These are phyloP conservation scores for Pugionium dolabratum DNA, from an alignment of 345 rosid species.

Conservation along the genomic window DNA sequence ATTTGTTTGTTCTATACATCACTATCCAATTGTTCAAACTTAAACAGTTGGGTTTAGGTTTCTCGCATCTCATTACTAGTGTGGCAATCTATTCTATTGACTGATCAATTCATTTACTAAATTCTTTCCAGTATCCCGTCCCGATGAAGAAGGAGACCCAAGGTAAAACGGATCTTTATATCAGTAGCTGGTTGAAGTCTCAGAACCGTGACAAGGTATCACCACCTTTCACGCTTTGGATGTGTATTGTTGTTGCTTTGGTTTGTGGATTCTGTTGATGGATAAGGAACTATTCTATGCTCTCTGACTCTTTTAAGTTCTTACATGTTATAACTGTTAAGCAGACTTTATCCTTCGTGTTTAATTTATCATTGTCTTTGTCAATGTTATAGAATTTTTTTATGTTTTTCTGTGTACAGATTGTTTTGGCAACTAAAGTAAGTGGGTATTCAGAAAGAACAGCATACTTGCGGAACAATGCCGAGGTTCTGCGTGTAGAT, in stretches of 20 bases:
- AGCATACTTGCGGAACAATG: constrained; percentile 60
- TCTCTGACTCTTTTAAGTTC: not conserved
- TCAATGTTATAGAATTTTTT: not conserved
- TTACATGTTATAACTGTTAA: constrained; percentile 5
- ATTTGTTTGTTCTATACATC: not conserved
- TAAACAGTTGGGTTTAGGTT: not conserved
- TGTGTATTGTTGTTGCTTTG: not conserved
- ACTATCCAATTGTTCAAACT: not conserved
- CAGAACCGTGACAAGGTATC: constrained; percentile 82
- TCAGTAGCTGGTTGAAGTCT: constrained; percentile 84
- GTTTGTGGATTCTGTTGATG: constrained; percentile 12
- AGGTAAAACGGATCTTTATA: constrained; percentile 81
- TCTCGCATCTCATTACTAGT: not conserved
- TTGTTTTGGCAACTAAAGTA: constrained; percentile 92
- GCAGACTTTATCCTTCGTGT: constrained; percentile 1
- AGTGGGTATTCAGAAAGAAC: constrained; percentile 74
- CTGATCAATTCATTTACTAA: not conserved
- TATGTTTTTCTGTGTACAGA: constrained; percentile 43
- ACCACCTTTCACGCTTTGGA: not conserved
- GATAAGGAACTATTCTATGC: not conserved
- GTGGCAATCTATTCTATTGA: constrained; percentile 14
- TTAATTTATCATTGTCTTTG: constrained; percentile 1
- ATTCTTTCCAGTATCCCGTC: constrained; percentile 60
- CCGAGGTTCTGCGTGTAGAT: constrained; percentile 68
- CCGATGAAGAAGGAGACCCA: constrained; percentile 88